phyloP scores from a whole-genome alignment of 495 filamentous ascomycete species.

The Xylaria scruposa region DNA sequence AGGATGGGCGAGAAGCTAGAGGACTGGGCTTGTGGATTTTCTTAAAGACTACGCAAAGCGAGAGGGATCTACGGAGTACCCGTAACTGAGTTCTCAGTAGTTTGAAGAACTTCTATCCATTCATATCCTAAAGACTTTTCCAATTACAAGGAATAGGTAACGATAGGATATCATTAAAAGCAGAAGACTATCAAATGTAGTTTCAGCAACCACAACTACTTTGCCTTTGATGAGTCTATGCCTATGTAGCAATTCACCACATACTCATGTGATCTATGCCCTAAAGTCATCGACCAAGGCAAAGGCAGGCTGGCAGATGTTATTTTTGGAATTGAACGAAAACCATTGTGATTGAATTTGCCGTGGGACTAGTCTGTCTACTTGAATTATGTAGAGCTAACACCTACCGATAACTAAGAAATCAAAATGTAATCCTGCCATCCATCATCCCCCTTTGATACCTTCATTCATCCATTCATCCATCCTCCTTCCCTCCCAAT shows the following conservation, averaged over 20 bases:
- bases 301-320: background rate
- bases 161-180: background rate
- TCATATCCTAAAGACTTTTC: background rate
- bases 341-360: slow-evolving; percentile 18
- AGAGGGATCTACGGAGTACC: no score
- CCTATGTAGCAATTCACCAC: background rate
- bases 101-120: background rate
- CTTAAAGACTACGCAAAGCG: no score
- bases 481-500: slow-evolving; percentile 10
- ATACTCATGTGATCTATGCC: background rate
- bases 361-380: slow-evolving; percentile 27
- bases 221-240: background rate
- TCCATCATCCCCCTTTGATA: slow-evolving; percentile 1
- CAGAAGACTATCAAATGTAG: background rate
- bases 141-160: background rate
- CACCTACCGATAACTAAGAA: slow-evolving; percentile 22
- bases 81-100: background rate
- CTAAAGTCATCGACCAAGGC: background rate
- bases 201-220: background rate
- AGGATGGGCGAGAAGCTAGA: background rate
- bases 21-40: background rate
- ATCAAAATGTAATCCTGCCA: slow-evolving; percentile 22
- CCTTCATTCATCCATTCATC: background rate
- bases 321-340: background rate
- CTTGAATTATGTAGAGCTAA: slow-evolving; percentile 22